Evolutionary conservation across 2,329 filamentous ascomycete species (phyloP), one percentile per base, ranked within the genome.

Genomic region (Clonostachys sp.): DNA sequence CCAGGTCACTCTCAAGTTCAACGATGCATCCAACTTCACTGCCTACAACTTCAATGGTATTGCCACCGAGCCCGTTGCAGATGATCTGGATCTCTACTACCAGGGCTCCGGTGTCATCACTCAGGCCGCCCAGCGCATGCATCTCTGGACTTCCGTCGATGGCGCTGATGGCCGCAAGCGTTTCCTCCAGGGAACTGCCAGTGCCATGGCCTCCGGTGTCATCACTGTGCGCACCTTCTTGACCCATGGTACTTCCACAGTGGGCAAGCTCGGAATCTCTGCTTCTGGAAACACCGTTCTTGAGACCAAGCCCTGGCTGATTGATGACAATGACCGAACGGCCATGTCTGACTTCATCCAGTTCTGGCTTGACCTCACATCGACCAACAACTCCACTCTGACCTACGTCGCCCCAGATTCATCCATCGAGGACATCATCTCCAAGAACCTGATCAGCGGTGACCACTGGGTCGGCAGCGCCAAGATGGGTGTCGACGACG

Each of bases 221-320:
- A 61, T 78, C 47, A 69, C 67, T 34, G 64, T 72, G 44, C 71
- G 75, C 56, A 63, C 75, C 7, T 78, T 77, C 62, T 66, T 80
- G 17, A 77, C 69, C 17, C 74, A 77, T 38, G 72, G 73, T n/a
- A 67, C 73, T 5, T 71, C 68, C 5, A 77, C 76, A 39, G 63
- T 68, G 44, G 71, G 75, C 39, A 56, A 70, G 9, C 61, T 77
- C 14, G 60, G 61, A 14, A 68, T 75, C 34, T 69, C 65, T 18
- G 55, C 64, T 17, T 54, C 61, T 1, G 70, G 68, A 18, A 52
- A 60, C 12, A 75, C 74, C 33, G 64, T 70, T 51, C 71, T 73
- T 41, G 63, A 61, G 12, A 61, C 62, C 34, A 57, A 60, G 45
- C 64, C 68, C 9, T 65, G 54, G 50, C 57, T 65, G 46, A 66